These are phyloP conservation scores for Lentinula sp. DNA, from an alignment of 768 basidiomycete species.

Conservation along the genomic window DNA sequence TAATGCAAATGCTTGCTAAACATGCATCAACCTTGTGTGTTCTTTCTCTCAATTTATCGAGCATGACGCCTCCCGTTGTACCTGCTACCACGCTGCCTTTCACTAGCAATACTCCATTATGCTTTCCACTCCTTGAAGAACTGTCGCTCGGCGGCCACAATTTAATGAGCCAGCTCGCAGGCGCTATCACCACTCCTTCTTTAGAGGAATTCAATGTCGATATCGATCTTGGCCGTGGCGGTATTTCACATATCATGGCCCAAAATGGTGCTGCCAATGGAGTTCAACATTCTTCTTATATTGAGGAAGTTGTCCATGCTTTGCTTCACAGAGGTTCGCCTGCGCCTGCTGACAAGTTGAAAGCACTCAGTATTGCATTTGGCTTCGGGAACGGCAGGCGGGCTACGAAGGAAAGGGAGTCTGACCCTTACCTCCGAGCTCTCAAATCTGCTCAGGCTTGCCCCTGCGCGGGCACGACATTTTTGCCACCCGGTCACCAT, in stretches of 20 bases:
- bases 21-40: constrained; percentile 40
- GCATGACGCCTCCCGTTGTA: constrained; percentile 55
- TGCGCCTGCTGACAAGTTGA: constrained; percentile 39
- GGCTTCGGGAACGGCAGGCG: constrained; percentile 22
- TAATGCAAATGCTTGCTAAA: constrained; percentile 63
- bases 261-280: not conserved
- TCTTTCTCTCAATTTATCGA: constrained; percentile 57
- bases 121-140: constrained; percentile 46
- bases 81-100: constrained; percentile 32
- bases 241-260: not conserved
- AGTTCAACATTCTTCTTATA: constrained; percentile 34
- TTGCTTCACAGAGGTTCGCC: constrained; percentile 52
- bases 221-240: constrained; percentile 50
- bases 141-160: constrained; percentile 65
- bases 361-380: constrained; percentile 59
- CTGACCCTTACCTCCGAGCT: not conserved
- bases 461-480: not conserved
- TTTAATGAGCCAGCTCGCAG: constrained; percentile 54
- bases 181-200: constrained; percentile 52
- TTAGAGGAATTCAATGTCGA: constrained; percentile 60
- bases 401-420: not conserved
- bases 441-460: not conserved
- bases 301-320: constrained; percentile 63
- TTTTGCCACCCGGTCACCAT: not conserved
- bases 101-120: constrained; percentile 23